Percentiles rank a stretch among this genome's conserved stretches.
phyloP scores from a whole-genome alignment of 257 asterid species.

The Solanum chmielewskii region DNA sequence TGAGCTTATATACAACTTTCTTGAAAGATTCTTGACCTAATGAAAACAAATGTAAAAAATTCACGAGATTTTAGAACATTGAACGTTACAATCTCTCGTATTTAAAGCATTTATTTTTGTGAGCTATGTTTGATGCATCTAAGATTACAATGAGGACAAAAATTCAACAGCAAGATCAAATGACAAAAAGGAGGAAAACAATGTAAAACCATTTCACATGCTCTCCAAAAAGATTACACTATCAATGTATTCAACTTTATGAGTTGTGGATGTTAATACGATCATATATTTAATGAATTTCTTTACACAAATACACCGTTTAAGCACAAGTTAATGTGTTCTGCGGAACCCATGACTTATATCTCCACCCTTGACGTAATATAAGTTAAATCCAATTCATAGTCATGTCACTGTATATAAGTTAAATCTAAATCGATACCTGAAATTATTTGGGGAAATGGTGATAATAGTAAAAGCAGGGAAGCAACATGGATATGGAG shows the following conservation, averaged over 20 bases:
- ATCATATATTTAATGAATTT: background rate
- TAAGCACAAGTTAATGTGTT: background rate
- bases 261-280: background rate
- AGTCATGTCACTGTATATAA: background rate
- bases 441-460: background rate
- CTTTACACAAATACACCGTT: background rate
- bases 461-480: background rate
- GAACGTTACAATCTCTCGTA: background rate
- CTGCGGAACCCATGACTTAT: background rate
- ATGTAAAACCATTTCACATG: background rate
- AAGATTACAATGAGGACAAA: background rate
- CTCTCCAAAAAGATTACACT: background rate
- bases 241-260: background rate
- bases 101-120: background rate
- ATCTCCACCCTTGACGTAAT: background rate
- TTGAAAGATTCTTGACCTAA: slow-evolving; percentile 28
- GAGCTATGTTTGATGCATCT: background rate
- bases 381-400: too few species aligned
- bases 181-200: background rate
- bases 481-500: background rate
- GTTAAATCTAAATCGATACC: background rate
- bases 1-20: slow-evolving; percentile 22
- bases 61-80: background rate
- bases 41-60: background rate
- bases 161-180: background rate